These are phyloP conservation scores for Chenopodium suecicum DNA, from an alignment of 148 eudicot species.

Conservation along the genomic window DNA sequence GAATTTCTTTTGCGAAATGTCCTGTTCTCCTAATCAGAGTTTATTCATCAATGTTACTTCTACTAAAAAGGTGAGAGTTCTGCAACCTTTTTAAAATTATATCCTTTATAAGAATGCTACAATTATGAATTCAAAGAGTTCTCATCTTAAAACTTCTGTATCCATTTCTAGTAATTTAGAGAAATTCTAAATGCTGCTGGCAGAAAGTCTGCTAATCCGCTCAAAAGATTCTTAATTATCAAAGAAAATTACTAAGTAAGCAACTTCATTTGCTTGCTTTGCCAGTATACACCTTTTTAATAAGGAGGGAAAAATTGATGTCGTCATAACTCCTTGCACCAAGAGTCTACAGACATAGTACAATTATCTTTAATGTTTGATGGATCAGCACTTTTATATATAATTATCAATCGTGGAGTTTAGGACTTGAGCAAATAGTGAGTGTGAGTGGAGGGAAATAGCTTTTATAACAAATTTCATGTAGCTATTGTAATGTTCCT, in stretches of 20 bases:
- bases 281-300: no score
- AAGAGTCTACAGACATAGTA: background rate
- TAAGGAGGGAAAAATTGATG: background rate
- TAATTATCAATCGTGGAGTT: background rate
- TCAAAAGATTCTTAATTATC: background rate
- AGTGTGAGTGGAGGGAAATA: background rate
- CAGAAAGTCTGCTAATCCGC: background rate
- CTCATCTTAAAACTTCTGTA: background rate
- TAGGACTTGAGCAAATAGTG: background rate
- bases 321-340: background rate
- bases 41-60: slow-evolving; percentile 71
- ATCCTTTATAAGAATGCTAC: background rate
- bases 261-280: background rate
- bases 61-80: slow-evolving; percentile 52
- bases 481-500: background rate
- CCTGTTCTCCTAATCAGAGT: slow-evolving; percentile 86
- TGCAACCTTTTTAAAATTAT: background rate
- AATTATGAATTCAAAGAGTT: background rate
- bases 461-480: background rate
- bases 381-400: no score
- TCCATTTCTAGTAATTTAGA: background rate
- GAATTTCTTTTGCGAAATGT: slow-evolving; percentile 77
- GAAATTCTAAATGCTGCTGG: background rate
- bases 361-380: no score
- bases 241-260: background rate